Evolutionary conservation across 306 rosid genomes (phyloP).

Genomic region (Sicyos baderoa): DNA sequence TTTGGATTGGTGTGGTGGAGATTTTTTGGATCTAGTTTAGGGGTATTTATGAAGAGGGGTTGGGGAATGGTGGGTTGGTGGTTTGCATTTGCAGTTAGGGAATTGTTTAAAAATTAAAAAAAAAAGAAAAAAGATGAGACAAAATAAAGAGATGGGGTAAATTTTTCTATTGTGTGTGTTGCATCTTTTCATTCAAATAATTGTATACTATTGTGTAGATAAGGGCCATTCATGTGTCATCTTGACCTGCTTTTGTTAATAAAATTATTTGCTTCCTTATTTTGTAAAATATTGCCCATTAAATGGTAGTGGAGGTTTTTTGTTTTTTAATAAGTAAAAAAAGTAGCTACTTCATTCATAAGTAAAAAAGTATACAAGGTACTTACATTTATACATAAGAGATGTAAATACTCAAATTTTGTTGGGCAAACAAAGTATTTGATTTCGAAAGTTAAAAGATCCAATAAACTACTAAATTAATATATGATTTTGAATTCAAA

Average conservation of each 20-base stretch:
- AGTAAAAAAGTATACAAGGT: no score
- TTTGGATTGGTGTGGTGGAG: background rate
- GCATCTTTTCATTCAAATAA: constrained; percentile 5
- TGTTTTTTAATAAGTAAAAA: no score
- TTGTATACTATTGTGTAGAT: constrained; percentile 1
- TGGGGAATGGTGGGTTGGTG: constrained; percentile 2
- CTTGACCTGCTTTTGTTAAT: constrained; percentile 3
- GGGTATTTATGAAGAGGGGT: constrained; percentile 2
- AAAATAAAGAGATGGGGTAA: background rate
- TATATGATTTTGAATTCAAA: no score
- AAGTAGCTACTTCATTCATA: no score
- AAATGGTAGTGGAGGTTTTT: background rate
- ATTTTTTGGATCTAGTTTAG: background rate
- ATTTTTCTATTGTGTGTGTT: constrained; percentile 6
- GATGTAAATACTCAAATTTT: no score
- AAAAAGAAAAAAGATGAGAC: background rate
- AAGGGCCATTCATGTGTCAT: constrained; percentile 13
- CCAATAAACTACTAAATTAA: no score
- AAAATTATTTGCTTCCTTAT: background rate
- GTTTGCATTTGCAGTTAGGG: constrained; percentile 6
- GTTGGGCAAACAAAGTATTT: no score
- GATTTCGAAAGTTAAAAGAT: no score
- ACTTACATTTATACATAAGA: no score
- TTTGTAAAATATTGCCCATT: background rate
- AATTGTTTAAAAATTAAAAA: background rate